These are phyloP conservation scores for Wickerhamomyces rabaulensis DNA, from an alignment of 805 yeast genomes.

Conservation along the genomic window DNA sequence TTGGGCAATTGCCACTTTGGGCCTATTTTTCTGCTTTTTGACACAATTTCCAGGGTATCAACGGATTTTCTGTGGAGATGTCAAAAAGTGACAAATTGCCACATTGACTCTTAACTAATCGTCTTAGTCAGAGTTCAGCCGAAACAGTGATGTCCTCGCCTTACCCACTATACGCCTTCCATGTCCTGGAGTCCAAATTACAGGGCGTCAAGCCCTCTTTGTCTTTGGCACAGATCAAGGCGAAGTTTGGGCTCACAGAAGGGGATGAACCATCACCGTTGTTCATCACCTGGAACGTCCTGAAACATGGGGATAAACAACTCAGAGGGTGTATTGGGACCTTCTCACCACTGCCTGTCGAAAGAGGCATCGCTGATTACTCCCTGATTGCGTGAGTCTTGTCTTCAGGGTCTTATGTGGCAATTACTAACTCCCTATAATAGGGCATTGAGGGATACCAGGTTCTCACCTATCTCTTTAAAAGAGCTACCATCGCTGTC, in stretches of 20 bases:
- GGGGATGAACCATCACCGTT: conserved; percentile 43
- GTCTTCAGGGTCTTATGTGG: neutral
- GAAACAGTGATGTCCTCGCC: conserved; percentile 1
- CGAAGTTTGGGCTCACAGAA: conserved; percentile 2
- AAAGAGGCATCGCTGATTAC: conserved; percentile 55
- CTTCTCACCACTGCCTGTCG: conserved; percentile 51
- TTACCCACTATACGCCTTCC: conserved; percentile 28
- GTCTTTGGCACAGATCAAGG: conserved; percentile 14
- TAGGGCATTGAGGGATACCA: conserved; percentile 67
- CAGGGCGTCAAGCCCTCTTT: neutral
- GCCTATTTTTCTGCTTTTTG: neutral
- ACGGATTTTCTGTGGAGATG: neutral
- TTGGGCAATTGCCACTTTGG: neutral
- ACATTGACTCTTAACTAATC: neutral
- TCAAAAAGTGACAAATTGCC: neutral
- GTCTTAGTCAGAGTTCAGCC: neutral
- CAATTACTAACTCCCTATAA: conserved; percentile 4
- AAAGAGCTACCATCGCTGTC: conserved; percentile 50
- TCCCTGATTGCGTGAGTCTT: conserved; percentile 44
- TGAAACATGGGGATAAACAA: conserved; percentile 23
- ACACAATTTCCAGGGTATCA: neutral
- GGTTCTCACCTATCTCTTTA: conserved; percentile 62
- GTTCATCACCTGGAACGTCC: conserved; percentile 83
- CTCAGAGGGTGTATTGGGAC: conserved; percentile 95
- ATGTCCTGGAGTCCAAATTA: conserved; percentile 17